These are phyloP conservation scores for Vitis hybrid DNA, from an alignment of 177 flowering plant genomes.

Conservation along the genomic window DNA sequence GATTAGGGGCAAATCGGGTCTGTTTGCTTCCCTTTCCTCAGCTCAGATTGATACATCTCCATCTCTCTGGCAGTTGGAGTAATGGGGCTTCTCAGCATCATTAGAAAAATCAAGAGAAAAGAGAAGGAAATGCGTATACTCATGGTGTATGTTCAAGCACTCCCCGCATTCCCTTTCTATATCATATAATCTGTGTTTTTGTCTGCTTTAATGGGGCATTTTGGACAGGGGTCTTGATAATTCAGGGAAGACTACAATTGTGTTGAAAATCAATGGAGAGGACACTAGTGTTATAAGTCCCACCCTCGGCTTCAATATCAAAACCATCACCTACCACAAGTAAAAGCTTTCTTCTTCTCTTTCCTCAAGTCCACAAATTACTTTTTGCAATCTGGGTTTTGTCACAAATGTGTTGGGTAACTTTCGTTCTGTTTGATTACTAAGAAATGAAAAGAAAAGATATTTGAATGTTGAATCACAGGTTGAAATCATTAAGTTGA, in stretches of 20 bases:
- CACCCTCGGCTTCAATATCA: conserved; percentile 96
- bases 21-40: no score
- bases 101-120: conserved; percentile 85
- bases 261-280: conserved; percentile 87
- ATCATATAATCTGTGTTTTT: conserved; percentile 3
- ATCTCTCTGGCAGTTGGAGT: no score
- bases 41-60: no score
- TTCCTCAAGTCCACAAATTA: background rate
- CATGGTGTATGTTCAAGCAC: conserved; percentile 73
- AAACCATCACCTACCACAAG: conserved; percentile 83
- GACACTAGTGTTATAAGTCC: conserved; percentile 98
- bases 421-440: no score
- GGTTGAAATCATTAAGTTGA: no score
- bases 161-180: background rate
- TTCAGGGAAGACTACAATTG: conserved; percentile 96
- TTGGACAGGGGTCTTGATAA: conserved; percentile 84
- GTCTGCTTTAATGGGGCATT: background rate
- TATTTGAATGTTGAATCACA: no score
- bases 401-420: background rate
- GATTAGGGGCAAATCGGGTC: no score
- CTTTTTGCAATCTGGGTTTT: conserved; percentile 1
- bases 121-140: conserved; percentile 98
- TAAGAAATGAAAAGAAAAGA: no score
- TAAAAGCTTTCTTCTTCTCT: conserved; percentile 20
- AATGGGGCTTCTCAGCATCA: conserved; percentile 94